Evolutionary conservation across 78 protist species (phyloP).

Genomic region (Dictyostelium firmibasis): DNA sequence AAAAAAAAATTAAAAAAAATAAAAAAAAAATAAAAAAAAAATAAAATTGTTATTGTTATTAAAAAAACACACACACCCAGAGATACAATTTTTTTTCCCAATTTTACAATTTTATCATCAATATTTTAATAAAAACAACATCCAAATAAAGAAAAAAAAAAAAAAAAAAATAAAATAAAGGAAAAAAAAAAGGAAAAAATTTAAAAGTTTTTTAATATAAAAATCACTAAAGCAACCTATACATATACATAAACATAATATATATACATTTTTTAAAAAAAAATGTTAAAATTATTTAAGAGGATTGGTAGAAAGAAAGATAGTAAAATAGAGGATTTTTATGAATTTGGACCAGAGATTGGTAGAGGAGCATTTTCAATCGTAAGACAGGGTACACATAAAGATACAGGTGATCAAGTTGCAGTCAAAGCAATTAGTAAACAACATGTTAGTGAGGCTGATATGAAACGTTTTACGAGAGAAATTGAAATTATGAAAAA

Average conservation of each 20-base stretch:
- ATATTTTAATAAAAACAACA: too few species aligned
- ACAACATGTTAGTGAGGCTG: constrained; percentile 64
- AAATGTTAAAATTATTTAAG: constrained; percentile 31
- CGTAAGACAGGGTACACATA: constrained; percentile 77
- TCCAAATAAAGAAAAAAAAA: too few species aligned
- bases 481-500: constrained; percentile 86
- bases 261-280: neutral
- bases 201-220: too few species aligned
- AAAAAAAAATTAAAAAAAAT: too few species aligned
- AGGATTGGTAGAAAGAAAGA: constrained; percentile 57
- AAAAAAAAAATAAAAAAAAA: too few species aligned
- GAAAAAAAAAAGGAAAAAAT: too few species aligned
- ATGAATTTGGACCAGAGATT: constrained; percentile 67
- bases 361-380: constrained; percentile 83
- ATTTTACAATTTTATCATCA: too few species aligned
- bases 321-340: constrained; percentile 58
- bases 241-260: neutral
- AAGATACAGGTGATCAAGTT: constrained; percentile 67
- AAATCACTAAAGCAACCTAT: neutral
- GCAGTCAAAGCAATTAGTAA: constrained; percentile 79
- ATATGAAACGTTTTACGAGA: constrained; percentile 60
- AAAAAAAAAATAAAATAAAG: too few species aligned
- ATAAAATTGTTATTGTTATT: too few species aligned
- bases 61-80: too few species aligned
- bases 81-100: too few species aligned